These are phyloP conservation scores for Yamadazyma nakazawae DNA, from an alignment of 805 yeast species.

Conservation along the genomic window DNA sequence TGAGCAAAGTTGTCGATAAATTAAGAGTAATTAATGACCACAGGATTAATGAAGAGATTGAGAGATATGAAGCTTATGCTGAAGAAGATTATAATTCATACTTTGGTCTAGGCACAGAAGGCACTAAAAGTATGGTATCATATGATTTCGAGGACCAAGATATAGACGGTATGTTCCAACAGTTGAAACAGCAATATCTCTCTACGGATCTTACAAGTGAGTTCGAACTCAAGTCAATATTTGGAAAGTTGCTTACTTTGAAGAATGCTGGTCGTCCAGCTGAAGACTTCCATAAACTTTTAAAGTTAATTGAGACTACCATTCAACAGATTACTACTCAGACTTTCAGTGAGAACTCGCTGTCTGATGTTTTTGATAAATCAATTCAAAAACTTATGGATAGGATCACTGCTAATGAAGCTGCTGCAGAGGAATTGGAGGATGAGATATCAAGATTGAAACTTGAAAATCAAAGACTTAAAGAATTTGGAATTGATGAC, in stretches of 20 bases:
- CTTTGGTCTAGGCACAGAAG: slow-evolving; percentile 9
- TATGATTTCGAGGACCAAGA: slow-evolving; percentile 11
- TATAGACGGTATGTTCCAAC: slow-evolving; percentile 10
- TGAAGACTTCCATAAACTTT: slow-evolving; percentile 22
- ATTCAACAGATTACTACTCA: slow-evolving; percentile 27
- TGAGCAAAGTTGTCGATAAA: slow-evolving; percentile 35
- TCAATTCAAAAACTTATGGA: slow-evolving; percentile 33
- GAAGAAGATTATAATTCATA: slow-evolving; percentile 34
- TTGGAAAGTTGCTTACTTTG: slow-evolving; percentile 21
- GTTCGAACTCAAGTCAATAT: slow-evolving; percentile 20
- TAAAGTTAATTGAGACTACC: slow-evolving; percentile 29
- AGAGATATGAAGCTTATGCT: slow-evolving; percentile 35
- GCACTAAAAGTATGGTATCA: slow-evolving; percentile 6
- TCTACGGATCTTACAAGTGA: slow-evolving; percentile 5
- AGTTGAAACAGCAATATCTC: slow-evolving; percentile 11
- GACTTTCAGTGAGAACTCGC: slow-evolving; percentile 16
- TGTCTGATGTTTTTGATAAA: slow-evolving; percentile 27
- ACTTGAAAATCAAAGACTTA: slow-evolving; percentile 20
- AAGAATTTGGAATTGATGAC: slow-evolving; percentile 22
- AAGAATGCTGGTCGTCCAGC: slow-evolving; percentile 23
- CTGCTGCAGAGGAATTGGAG: slow-evolving; percentile 25
- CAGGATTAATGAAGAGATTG: slow-evolving; percentile 34
- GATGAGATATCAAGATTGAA: slow-evolving; percentile 13
- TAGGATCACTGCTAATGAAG: slow-evolving; percentile 31
- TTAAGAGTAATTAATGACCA: slow-evolving; percentile 27